These are phyloP conservation scores for Parathielavia appendiculata DNA, from an alignment of 495 filamentous ascomycete genomes.

Conservation along the genomic window DNA sequence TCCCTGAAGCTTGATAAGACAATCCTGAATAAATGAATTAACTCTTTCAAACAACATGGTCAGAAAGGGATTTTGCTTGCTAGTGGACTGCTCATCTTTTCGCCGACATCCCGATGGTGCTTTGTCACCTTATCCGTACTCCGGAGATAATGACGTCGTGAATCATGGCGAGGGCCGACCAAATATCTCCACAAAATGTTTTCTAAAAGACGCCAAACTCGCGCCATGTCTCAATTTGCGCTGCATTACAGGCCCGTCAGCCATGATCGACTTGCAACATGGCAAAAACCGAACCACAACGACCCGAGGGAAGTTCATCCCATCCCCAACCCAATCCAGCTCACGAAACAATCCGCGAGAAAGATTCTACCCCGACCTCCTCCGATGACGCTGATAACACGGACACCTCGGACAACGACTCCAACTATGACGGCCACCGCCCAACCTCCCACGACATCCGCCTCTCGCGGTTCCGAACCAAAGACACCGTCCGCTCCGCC, in stretches of 20 bases:
- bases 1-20: too few relatives aligned
- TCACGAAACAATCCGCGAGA: background rate
- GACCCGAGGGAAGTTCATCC: constrained; percentile 4
- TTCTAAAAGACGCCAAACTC: background rate
- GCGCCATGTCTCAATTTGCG: background rate
- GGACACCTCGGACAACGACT: background rate
- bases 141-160: constrained; percentile 11
- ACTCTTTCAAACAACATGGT: too few relatives aligned
- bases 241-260: background rate
- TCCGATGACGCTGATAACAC: constrained; percentile 5
- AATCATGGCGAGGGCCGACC: background rate
- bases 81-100: background rate
- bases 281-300: background rate
- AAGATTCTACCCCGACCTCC: background rate
- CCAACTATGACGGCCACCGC: constrained; percentile 26
- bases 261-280: background rate
- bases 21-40: too few relatives aligned
- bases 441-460: constrained; percentile 21
- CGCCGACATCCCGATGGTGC: background rate
- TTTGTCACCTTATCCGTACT: too few relatives aligned
- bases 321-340: background rate
- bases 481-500: constrained; percentile 1
- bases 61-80: background rate
- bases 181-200: background rate
- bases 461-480: constrained; percentile 2